These are phyloP conservation scores for Rhynchospora breviuscula DNA, from an alignment of 176 grass and related monocot species.

Conservation along the genomic window DNA sequence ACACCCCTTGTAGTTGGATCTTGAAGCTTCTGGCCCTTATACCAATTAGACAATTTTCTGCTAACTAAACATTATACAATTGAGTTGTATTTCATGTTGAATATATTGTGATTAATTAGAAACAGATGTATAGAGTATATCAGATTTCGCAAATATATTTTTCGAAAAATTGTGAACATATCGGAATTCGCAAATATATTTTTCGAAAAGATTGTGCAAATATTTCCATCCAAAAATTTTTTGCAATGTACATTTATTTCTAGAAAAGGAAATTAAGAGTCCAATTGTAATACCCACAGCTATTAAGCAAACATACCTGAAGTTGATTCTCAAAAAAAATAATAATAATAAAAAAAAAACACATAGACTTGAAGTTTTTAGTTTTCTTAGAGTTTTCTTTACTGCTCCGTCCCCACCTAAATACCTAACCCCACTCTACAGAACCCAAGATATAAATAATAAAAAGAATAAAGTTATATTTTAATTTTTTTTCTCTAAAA, in stretches of 20 bases:
- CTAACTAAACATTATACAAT: not conserved
- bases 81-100: not conserved
- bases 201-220: not conserved
- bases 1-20: not conserved
- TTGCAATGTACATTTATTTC: not conserved
- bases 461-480: not conserved
- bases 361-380: not conserved
- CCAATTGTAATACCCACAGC: not conserved
- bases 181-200: not conserved
- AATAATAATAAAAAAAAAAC: no score
- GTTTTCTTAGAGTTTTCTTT: not conserved
- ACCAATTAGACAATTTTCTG: not conserved
- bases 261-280: not conserved
- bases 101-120: not conserved
- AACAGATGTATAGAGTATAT: not conserved
- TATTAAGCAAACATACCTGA: not conserved
- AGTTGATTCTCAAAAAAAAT: not conserved
- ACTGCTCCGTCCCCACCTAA: not conserved
- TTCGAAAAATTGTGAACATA: not conserved
- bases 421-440: not conserved
- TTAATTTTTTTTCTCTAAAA: not conserved
- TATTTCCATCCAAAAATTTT: not conserved
- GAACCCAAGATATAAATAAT: not conserved
- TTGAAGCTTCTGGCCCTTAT: not conserved
- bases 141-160: slow-evolving; percentile 1